These are phyloP conservation scores for Lathyrus aphaca DNA, from an alignment of 306 rosid genomes.

Conservation along the genomic window DNA sequence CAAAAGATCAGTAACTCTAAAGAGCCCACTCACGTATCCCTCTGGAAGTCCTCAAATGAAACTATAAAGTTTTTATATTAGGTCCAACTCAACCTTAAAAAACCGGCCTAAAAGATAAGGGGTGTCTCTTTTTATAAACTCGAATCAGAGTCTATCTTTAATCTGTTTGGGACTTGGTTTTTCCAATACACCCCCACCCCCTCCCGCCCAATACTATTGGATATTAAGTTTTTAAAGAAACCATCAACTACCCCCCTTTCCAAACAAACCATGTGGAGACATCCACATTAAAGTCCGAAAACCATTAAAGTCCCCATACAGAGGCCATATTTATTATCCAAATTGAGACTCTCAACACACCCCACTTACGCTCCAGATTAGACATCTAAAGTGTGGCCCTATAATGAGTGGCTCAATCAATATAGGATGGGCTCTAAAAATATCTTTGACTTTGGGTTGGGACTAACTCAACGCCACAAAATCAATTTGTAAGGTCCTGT, in stretches of 20 bases:
- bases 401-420: background rate
- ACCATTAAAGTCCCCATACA: background rate
- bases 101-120: background rate
- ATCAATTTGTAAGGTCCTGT: background rate
- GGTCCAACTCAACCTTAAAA: background rate
- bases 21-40: too few species aligned
- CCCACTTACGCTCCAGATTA: background rate
- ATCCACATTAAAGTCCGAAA: too few species aligned
- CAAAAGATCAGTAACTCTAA: too few species aligned
- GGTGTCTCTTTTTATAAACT: background rate
- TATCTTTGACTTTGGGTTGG: background rate
- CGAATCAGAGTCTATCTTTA: too few species aligned
- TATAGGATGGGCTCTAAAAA: background rate
- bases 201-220: too few species aligned
- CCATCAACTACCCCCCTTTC: too few species aligned
- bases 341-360: background rate
- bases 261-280: too few species aligned
- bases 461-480: background rate
- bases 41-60: too few species aligned
- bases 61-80: too few species aligned
- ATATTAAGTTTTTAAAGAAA: too few species aligned
- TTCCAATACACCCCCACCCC: too few species aligned
- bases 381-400: background rate
- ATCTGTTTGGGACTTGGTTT: too few species aligned
- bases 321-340: background rate